A percentile compares a stretch with the other conserved stretches of the same genome.
Conservation (phyloP, 768 basidiomycete species). For the Boletellus emodensis region DNA sequence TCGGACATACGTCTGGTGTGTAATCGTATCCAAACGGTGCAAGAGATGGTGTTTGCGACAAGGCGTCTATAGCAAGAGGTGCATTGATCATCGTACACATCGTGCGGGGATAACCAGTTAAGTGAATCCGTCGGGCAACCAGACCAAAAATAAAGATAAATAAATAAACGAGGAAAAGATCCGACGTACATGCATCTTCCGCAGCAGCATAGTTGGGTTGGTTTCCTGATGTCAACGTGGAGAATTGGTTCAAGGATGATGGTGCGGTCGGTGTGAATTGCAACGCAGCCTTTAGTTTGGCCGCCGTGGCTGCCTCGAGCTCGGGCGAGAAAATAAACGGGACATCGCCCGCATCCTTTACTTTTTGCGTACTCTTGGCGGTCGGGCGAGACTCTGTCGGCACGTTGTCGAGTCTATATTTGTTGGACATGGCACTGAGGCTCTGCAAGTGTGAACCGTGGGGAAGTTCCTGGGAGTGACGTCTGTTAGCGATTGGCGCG, state of each 20-base stretch:
- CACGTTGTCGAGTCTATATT: constrained; percentile 19
- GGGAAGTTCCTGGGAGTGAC: constrained; percentile 22
- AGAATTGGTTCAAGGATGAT: constrained; percentile 8
- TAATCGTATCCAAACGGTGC: constrained; percentile 11
- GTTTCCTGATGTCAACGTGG: constrained; percentile 21
- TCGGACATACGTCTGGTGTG: constrained; percentile 6
- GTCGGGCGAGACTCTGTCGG: constrained; percentile 9
- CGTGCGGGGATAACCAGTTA: neutral
- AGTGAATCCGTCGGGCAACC: neutral
- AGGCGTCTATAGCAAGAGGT: constrained; percentile 1
- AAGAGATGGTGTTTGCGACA: constrained; percentile 2
- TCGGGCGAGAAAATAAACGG: constrained; percentile 32
- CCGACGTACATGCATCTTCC: constrained; percentile 27
- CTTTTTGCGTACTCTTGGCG: constrained; percentile 15
- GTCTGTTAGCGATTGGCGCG: constrained; percentile 3
- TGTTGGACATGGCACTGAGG: constrained; percentile 23
- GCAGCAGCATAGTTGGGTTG: constrained; percentile 13
- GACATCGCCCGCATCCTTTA: constrained; percentile 30
- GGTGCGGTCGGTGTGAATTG: constrained; percentile 16
- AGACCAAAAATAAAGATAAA: neutral
- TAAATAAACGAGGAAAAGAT: constrained; percentile 8
- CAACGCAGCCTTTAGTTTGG: constrained; percentile 25
- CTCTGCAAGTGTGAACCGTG: constrained; percentile 18
- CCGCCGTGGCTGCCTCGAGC: constrained; percentile 28
- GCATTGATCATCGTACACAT: constrained; percentile 1